A percentile compares a stretch with the other conserved stretches of the same genome.
phyloP scores from a whole-genome alignment of 1,284 basidiomycete species.

The Apiotrichum siamense region DNA sequence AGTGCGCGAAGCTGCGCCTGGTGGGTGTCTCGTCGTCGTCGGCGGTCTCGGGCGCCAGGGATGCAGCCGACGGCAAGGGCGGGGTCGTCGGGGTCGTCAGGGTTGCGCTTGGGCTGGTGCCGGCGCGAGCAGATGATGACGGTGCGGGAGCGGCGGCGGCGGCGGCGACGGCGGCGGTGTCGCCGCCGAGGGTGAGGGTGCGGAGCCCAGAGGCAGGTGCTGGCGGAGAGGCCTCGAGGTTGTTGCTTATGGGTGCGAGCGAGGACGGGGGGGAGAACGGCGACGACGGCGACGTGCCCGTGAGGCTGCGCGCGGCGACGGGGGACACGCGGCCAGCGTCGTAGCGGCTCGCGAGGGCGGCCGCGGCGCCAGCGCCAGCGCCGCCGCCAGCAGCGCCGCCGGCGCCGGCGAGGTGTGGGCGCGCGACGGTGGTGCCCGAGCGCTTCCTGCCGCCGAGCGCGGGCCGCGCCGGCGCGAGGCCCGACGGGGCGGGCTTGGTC shows the following conservation, averaged over 20 bases:
- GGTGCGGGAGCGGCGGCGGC: no score
- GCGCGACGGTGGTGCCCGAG: background rate
- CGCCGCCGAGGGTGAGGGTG: no score
- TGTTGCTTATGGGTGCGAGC: background rate
- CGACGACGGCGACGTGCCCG: background rate
- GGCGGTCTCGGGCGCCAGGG: background rate
- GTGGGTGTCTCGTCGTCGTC: no score
- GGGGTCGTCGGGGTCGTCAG: no score
- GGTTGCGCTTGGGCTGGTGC: no score
- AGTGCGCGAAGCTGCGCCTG: no score
- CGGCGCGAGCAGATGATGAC: background rate
- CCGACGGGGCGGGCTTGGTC: slow-evolving; percentile 7
- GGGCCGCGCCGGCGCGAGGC: background rate
- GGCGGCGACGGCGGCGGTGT: background rate
- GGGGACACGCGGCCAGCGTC: no score
- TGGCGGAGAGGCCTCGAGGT: background rate
- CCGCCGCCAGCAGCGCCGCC: background rate
- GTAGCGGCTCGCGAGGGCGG: no score
- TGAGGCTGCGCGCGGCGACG: no score
- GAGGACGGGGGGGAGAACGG: background rate
- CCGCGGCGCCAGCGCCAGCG: background rate
- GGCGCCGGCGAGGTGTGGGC: background rate
- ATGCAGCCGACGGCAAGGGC: no score
- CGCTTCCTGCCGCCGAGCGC: background rate
- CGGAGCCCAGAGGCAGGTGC: background rate